phyloP scores from a whole-genome alignment of 305 asterid genomes.

The Fraxinus nigra region DNA sequence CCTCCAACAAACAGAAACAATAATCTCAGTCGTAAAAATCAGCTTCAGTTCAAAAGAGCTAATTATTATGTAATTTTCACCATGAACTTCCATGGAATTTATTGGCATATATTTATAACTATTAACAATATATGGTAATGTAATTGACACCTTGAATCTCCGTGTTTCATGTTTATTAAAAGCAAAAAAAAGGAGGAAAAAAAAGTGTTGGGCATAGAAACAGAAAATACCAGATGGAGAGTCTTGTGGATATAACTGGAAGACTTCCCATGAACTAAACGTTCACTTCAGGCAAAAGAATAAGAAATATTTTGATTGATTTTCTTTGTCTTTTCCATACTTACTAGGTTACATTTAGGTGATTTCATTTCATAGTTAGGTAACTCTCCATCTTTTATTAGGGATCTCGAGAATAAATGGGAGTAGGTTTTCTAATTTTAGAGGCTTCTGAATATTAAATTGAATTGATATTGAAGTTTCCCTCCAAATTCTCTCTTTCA shows the following conservation, averaged over 20 bases:
- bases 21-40: neutral
- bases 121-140: neutral
- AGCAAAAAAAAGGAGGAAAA: neutral
- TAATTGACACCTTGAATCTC: neutral
- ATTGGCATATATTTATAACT: neutral
- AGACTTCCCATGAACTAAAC: neutral
- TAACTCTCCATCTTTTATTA: neutral
- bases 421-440: neutral
- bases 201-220: neutral
- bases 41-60: neutral
- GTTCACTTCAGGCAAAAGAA: neutral
- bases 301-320: neutral
- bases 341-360: neutral
- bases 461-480: neutral
- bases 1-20: conserved; percentile 8
- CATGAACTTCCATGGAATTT: conserved; percentile 2
- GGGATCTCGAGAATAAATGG: neutral
- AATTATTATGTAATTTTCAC: neutral
- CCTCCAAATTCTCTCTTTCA: neutral
- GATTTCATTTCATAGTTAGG: neutral
- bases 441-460: neutral
- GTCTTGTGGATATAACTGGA: neutral
- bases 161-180: neutral
- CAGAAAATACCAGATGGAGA: neutral
- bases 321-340: neutral